phyloP scores from a whole-genome alignment of 768 basidiomycete species.

The Panaeolus cyanescens region DNA sequence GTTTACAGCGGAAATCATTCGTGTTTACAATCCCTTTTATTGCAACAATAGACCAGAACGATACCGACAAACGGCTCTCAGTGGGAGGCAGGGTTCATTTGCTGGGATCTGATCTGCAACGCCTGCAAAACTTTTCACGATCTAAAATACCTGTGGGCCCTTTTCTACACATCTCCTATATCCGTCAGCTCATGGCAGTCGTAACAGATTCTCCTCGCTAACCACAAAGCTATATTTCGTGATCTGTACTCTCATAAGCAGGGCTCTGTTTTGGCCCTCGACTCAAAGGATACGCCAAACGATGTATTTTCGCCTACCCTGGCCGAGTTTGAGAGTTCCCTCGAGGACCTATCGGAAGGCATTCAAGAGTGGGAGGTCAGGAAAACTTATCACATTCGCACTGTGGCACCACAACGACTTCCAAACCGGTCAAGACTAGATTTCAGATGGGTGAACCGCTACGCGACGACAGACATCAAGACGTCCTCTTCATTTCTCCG shows the following conservation, averaged over 20 bases:
- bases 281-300: not conserved
- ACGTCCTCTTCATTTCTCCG: slow-evolving; percentile 17
- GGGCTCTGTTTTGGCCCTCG: not conserved
- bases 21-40: slow-evolving; percentile 31
- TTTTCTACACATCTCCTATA: not conserved
- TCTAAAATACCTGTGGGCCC: not conserved
- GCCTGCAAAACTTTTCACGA: not conserved
- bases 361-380: not conserved
- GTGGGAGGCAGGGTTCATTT: not conserved
- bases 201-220: not conserved
- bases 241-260: not conserved
- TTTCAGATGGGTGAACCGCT: slow-evolving; percentile 12
- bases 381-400: not conserved
- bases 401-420: not conserved
- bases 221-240: not conserved
- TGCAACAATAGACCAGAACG: not conserved
- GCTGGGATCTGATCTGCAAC: not conserved
- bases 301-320: not conserved
- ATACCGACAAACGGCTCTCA: not conserved
- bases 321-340: not conserved
- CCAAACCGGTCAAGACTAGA: not conserved
- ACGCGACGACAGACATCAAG: slow-evolving; percentile 13
- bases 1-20: slow-evolving; percentile 23
- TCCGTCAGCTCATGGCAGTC: too few relatives aligned
- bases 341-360: not conserved